Evolutionary conservation across 805 yeast genomes (phyloP).

Genomic region (Candida ovalis): DNA sequence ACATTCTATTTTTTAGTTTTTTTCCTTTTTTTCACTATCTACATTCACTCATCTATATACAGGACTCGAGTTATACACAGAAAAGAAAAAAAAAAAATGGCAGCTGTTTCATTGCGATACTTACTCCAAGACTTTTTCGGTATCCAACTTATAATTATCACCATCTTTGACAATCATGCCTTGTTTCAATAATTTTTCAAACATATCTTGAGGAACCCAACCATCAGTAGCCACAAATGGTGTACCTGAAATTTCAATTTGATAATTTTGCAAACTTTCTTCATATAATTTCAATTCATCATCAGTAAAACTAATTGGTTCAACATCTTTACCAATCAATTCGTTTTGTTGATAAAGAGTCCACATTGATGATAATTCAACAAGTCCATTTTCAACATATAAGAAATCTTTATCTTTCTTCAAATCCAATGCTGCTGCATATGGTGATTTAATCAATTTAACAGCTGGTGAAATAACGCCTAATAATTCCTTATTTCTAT

Average conservation of each 20-base stretch:
- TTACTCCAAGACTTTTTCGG: slow-evolving; percentile 23
- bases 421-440: slow-evolving; percentile 54
- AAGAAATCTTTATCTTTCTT: slow-evolving; percentile 57
- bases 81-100: no score
- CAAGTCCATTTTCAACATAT: slow-evolving; percentile 60
- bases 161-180: slow-evolving; percentile 60
- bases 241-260: slow-evolving; percentile 57
- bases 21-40: neutral
- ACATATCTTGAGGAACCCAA: slow-evolving; percentile 95
- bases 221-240: slow-evolving; percentile 92
- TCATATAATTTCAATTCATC: slow-evolving; percentile 57
- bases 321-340: slow-evolving; percentile 43
- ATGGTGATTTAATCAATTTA: slow-evolving; percentile 66
- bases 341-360: slow-evolving; percentile 56
- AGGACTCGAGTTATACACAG: neutral
- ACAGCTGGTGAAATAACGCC: slow-evolving; percentile 80
- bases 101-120: neutral
- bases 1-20: no score
- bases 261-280: slow-evolving; percentile 59
- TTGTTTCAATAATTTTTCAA: slow-evolving; percentile 61
- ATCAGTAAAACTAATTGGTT: slow-evolving; percentile 61
- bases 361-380: slow-evolving; percentile 70
- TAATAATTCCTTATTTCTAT: slow-evolving; percentile 59
- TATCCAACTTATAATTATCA: slow-evolving; percentile 41
- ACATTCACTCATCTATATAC: neutral